Evolutionary conservation across 345 rosid genomes (phyloP), one percentile per base, ranked within the genome.

Genomic region (Bruguiera sexangula): DNA sequence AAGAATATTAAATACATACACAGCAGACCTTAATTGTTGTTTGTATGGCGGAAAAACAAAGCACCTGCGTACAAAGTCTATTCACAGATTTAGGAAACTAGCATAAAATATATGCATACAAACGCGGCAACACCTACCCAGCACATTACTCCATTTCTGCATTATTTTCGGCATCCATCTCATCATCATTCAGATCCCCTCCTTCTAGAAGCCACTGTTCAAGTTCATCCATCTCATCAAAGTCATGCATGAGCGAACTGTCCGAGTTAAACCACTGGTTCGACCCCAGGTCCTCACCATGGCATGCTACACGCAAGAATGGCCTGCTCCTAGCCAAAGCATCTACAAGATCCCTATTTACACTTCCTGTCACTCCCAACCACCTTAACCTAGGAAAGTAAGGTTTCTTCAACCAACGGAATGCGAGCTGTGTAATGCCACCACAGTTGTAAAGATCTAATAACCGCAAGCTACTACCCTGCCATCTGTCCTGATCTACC

Each of bases 371-470:
- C 75, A 91, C 85, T 43, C 98, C 98, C 72, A 94, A 75, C 96
- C 91, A 88, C 78, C 91, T 88, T 75, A 94, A 80, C 81, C 85
- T 85, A 0, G 97, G 98, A 72, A 94, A 94, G 63, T 88, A 91
- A 1, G 97, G 97, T 72, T 86, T 88, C 83, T 82, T 89, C 34
- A 94, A 79, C 98, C 98, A 94, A 68, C 84, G 77, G 75, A 83
- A 91, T 6, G 94, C 81, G 43, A 91, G 89, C 8, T 72, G 91
- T 0, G 96, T 91, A n/a, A 93, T 85, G 59, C 97, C 83, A 30
- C 96, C 97, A 10, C 89, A 89, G 77, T 89, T 85, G 83, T 86
- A 62, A 53, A 91, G 85, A 81, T 93, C 95, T 81, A 86, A 73
- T 80, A 78, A 63, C 59, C 78, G 77, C 75, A 94, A 71, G 73